These are phyloP conservation scores for Nymphaea thermarum DNA, from an alignment of 164 flowering plant genomes.

Conservation along the genomic window DNA sequence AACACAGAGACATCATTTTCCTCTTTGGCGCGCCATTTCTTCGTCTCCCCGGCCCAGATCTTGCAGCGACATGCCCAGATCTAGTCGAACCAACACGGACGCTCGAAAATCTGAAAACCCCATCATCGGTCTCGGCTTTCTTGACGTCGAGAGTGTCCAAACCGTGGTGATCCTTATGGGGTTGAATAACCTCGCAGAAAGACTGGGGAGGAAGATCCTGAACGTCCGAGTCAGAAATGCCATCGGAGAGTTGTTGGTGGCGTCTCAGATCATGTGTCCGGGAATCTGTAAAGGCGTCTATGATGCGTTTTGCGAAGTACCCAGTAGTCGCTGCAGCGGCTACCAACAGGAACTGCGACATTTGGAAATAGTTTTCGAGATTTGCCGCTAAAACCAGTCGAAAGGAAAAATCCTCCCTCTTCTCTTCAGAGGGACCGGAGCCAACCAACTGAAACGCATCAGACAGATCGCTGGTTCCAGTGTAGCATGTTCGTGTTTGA, in stretches of 20 bases:
- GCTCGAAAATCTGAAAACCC: background rate
- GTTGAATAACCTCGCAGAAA: background rate
- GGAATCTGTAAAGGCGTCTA: background rate
- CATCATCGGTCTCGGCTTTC: background rate
- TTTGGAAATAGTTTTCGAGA: constrained; percentile 9
- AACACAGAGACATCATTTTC: background rate
- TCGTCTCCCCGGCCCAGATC: background rate
- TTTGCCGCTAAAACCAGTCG: background rate
- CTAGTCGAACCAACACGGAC: background rate
- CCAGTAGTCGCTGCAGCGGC: constrained; percentile 66
- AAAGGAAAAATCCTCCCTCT: background rate
- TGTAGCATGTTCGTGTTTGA: too few species aligned
- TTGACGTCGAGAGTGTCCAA: background rate
- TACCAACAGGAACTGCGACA: constrained; percentile 63
- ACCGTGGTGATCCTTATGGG: background rate
- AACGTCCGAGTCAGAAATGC: background rate
- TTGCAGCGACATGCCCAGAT: background rate
- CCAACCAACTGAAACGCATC: too few species aligned
- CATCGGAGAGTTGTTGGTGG: background rate
- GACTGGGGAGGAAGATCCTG: background rate
- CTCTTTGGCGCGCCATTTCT: background rate
- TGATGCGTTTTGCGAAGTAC: constrained; percentile 29
- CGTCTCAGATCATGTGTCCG: background rate
- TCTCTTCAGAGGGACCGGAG: background rate
- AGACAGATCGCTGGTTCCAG: too few species aligned